Percentiles rank a stretch among this genome's conserved stretches.
These are phyloP conservation scores for Xylaria flabelliformis DNA, from an alignment of 495 filamentous ascomycete genomes.

Conservation along the genomic window DNA sequence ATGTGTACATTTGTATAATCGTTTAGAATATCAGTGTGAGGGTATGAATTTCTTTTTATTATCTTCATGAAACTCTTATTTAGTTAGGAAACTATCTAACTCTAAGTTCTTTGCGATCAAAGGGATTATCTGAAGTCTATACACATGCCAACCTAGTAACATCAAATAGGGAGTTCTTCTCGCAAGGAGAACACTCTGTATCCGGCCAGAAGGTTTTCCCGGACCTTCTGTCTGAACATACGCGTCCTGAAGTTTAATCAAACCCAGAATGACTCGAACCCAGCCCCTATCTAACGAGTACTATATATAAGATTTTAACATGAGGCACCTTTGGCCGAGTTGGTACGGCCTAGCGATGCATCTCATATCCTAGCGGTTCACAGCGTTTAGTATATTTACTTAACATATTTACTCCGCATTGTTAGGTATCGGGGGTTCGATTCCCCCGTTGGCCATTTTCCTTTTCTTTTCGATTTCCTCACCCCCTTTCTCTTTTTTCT, in stretches of 20 bases:
- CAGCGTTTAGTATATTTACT: neutral
- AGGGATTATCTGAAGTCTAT: neutral
- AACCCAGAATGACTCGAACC: neutral
- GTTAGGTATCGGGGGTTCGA: conserved; percentile 1
- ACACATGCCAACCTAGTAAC: neutral
- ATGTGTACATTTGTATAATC: neutral
- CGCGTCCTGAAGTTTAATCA: neutral
- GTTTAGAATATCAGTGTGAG: neutral
- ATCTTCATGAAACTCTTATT: neutral
- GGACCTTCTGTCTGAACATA: neutral
- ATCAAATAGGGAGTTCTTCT: neutral
- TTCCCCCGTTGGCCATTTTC: neutral
- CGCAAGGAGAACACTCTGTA: neutral
- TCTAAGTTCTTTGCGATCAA: neutral
- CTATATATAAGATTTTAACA: neutral
- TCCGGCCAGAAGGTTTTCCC: neutral
- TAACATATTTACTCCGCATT: neutral
- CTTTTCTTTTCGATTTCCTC: too few species aligned
- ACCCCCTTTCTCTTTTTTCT: neutral
- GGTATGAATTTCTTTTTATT: neutral
- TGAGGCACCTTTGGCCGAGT: neutral
- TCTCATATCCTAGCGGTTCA: neutral
- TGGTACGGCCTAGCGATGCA: conserved; percentile 8
- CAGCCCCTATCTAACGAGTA: neutral
- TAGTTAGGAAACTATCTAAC: neutral